Percentiles rank a stretch among this genome's conserved stretches.
Conservation (phyloP, 768 basidiomycete species). For the Leccinum disarticulatum region DNA sequence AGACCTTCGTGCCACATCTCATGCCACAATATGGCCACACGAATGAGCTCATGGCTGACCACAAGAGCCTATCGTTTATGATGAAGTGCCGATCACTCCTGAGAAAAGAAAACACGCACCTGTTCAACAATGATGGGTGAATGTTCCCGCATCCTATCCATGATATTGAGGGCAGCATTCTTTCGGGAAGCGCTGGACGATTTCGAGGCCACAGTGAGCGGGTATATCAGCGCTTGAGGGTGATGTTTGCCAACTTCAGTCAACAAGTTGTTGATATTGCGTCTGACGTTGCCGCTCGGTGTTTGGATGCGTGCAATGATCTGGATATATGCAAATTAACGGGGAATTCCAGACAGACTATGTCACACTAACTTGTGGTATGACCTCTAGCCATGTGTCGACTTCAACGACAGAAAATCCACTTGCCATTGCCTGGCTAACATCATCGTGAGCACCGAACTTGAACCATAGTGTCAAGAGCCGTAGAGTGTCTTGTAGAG, state of each 20-base stretch:
- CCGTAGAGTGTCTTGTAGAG: constrained; percentile 91
- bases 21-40: constrained; percentile 98
- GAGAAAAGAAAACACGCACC: constrained; percentile 38
- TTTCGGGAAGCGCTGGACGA: constrained; percentile 83
- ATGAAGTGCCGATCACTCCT: constrained; percentile 1
- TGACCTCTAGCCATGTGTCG: constrained; percentile 98
- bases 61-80: constrained; percentile 59
- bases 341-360: background rate
- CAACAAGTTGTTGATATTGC: constrained; percentile 85
- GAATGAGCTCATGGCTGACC: constrained; percentile 92
- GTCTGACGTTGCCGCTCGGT: constrained; percentile 79
- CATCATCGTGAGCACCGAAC: constrained; percentile 86
- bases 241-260: constrained; percentile 95
- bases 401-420: constrained; percentile 90
- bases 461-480: constrained; percentile 98
- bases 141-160: constrained; percentile 93
- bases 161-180: constrained; percentile 81
- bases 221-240: constrained; percentile 95
- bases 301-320: constrained; percentile 99
- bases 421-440: constrained; percentile 82
- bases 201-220: constrained; percentile 94
- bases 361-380: constrained; percentile 74
- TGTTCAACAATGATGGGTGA: constrained; percentile 85
- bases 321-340: constrained; percentile 38
- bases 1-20: constrained; percentile 98